Percentiles rank a stretch among this genome's conserved stretches.
phyloP scores from a whole-genome alignment of 371 early-diverging fungal genomes.

The Haplosporangium sp. region DNA sequence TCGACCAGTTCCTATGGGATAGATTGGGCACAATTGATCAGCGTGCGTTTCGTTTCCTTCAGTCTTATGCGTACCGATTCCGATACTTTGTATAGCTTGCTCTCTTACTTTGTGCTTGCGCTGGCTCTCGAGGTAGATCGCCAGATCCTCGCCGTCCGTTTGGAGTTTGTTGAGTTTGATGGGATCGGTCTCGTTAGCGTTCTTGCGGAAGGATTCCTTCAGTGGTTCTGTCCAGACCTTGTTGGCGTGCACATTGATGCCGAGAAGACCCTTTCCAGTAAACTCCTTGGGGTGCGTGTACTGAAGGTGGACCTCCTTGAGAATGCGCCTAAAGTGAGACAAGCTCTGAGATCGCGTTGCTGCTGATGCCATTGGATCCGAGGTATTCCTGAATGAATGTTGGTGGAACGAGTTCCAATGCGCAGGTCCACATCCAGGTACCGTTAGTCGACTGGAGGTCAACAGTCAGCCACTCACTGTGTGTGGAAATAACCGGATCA shows the following conservation, averaged over 20 bases:
- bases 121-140: constrained; percentile 47
- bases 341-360: constrained; percentile 37
- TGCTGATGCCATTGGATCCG: constrained; percentile 14
- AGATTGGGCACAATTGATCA: not conserved
- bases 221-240: constrained; percentile 51
- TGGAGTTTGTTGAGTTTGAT: constrained; percentile 31
- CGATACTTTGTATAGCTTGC: too few relatives aligned
- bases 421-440: too few relatives aligned
- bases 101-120: constrained; percentile 38
- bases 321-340: constrained; percentile 49
- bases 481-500: not conserved
- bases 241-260: constrained; percentile 48
- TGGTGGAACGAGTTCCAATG: too few relatives aligned
- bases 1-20: constrained; percentile 41
- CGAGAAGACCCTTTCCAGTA: constrained; percentile 38
- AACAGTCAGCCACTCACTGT: not conserved
- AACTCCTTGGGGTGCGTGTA: constrained; percentile 50
- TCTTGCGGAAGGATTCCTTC: constrained; percentile 44
- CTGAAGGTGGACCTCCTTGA: constrained; percentile 50
- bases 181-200: constrained; percentile 43
- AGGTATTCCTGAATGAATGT: constrained; percentile 1
- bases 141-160: constrained; percentile 44
- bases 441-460: not conserved
- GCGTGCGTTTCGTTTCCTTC: not conserved
- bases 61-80: too few relatives aligned